phyloP scores from a whole-genome alignment of 2,329 filamentous ascomycete species.

The Fusarium fracticaudum region DNA sequence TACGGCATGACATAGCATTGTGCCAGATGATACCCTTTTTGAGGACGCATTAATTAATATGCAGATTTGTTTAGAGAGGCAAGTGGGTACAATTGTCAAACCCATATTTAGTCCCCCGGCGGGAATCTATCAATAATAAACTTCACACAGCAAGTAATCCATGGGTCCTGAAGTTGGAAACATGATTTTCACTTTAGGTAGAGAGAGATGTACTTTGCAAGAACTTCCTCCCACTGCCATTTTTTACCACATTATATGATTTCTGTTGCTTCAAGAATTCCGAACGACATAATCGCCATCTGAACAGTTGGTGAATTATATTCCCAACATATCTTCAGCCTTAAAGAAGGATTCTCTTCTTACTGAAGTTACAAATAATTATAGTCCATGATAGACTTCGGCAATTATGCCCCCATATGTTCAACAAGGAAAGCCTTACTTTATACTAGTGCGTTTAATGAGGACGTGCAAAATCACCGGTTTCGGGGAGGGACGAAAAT shows the following conservation, averaged over 20 bases:
- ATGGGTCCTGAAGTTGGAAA: neutral
- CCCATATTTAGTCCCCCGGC: neutral
- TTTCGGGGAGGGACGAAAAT: neutral
- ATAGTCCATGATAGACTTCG: neutral
- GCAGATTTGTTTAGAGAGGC: neutral
- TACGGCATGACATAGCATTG: constrained; percentile 27
- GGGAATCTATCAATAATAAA: neutral
- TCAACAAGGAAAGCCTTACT: neutral
- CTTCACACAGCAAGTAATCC: neutral
- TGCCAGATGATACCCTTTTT: constrained; percentile 35
- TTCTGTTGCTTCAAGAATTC: neutral
- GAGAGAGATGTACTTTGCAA: neutral
- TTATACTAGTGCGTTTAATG: neutral
- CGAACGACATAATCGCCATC: neutral
- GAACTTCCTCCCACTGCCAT: neutral
- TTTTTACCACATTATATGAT: neutral
- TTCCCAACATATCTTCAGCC: neutral
- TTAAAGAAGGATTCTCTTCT: neutral
- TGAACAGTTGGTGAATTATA: neutral
- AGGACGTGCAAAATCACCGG: neutral
- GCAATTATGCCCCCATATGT: constrained; percentile 1
- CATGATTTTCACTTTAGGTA: neutral
- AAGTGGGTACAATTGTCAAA: neutral
- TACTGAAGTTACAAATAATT: neutral
- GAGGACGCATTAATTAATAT: neutral